A percentile compares a stretch with the other conserved stretches of the same genome.
phyloP scores from a whole-genome alignment of 2,329 filamentous ascomycete species.

The Alternaria panax region DNA sequence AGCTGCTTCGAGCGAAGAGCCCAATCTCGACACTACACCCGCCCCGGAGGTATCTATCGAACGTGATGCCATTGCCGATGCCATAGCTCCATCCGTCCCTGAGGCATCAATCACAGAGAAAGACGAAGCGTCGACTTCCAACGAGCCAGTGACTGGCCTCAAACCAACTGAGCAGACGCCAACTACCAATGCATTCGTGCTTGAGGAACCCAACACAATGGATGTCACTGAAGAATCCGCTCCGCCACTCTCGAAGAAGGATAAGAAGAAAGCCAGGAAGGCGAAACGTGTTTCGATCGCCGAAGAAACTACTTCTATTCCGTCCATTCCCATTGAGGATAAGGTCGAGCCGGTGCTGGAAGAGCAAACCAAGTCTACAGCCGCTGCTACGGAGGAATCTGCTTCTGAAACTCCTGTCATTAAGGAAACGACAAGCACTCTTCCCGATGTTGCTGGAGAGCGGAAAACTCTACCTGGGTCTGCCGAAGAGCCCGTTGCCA shows the following conservation, averaged over 20 bases:
- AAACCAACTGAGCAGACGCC: background rate
- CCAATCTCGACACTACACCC: background rate
- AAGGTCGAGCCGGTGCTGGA: constrained; percentile 9
- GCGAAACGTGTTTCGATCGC: constrained; percentile 23
- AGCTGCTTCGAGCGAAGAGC: background rate
- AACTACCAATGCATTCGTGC: background rate
- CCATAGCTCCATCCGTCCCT: background rate
- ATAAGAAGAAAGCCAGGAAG: constrained; percentile 32
- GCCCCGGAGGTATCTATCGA: background rate
- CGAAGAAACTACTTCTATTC: constrained; percentile 7
- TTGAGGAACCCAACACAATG: background rate
- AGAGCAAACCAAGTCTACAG: background rate
- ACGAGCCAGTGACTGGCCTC: background rate
- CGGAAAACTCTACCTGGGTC: background rate
- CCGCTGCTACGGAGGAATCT: background rate
- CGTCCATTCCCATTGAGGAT: constrained; percentile 12
- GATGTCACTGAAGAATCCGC: constrained; percentile 2
- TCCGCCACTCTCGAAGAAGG: constrained; percentile 23
- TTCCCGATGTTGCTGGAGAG: background rate
- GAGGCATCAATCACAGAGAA: background rate
- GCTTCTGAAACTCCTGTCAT: background rate
- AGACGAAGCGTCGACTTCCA: background rate
- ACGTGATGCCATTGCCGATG: background rate
- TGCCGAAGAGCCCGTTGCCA: background rate
- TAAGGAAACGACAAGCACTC: background rate